These are phyloP conservation scores for Seiridium unicorne DNA, from an alignment of 2,329 filamentous ascomycete genomes.

Conservation along the genomic window DNA sequence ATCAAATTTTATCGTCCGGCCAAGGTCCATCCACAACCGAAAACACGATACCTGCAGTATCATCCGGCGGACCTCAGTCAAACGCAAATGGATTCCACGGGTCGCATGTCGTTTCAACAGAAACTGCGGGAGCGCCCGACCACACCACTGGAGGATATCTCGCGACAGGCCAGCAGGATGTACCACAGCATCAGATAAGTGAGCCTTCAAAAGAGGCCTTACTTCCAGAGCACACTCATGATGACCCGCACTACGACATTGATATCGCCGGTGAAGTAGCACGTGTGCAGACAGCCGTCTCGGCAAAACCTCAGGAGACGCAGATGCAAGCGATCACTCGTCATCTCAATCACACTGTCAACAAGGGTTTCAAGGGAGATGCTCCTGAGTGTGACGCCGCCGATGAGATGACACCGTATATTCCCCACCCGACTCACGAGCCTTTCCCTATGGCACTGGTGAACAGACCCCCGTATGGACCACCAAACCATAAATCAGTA, in stretches of 20 bases:
- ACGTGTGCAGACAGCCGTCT: conserved; percentile 58
- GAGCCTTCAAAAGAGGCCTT: background rate
- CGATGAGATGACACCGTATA: conserved; percentile 66
- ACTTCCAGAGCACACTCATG: conserved; percentile 55
- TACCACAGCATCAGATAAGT: background rate
- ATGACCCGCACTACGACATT: conserved; percentile 62
- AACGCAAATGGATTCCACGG: background rate
- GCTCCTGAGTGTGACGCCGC: conserved; percentile 52
- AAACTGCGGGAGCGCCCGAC: background rate
- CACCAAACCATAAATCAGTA: conserved; percentile 57
- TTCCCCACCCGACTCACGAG: conserved; percentile 49
- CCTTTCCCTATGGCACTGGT: conserved; percentile 71
- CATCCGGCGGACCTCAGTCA: background rate
- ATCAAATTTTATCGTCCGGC: conserved; percentile 9
- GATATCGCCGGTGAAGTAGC: conserved; percentile 60
- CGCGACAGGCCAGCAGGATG: background rate
- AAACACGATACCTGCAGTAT: background rate
- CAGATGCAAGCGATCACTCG: conserved; percentile 58
- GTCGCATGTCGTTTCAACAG: background rate
- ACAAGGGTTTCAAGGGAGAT: conserved; percentile 45
- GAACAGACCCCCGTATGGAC: conserved; percentile 65
- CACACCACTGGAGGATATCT: background rate
- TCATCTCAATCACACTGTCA: conserved; percentile 64
- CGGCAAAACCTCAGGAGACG: conserved; percentile 48
- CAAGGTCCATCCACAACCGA: background rate